Conservation (phyloP, 805 yeast species). For the Yamadazyma tumulicola region DNA sequence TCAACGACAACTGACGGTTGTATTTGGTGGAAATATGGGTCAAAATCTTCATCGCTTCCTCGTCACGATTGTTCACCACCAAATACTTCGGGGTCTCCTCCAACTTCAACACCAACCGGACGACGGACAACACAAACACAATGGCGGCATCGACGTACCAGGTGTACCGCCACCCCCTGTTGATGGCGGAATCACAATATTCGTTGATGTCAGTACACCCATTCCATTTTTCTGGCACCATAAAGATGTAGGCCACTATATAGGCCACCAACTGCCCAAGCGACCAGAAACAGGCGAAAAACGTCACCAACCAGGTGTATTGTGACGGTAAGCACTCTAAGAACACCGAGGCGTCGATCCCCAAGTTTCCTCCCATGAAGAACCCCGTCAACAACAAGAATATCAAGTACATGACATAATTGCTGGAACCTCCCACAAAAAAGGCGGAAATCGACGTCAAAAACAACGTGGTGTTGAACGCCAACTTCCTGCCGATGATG, state of each 20-base stretch:
- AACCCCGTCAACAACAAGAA: constrained; percentile 20
- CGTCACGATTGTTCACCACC: constrained; percentile 50
- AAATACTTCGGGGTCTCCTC: constrained; percentile 58
- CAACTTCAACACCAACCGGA: constrained; percentile 30
- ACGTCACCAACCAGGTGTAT: constrained; percentile 23
- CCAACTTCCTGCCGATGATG: constrained; percentile 50
- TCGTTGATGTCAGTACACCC: constrained; percentile 33
- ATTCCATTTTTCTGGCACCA: constrained; percentile 36
- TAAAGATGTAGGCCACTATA: constrained; percentile 51
- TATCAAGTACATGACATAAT: constrained; percentile 22
- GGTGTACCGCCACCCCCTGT: constrained; percentile 62
- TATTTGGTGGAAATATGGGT: constrained; percentile 44
- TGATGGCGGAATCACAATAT: constrained; percentile 42
- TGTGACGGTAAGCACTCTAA: constrained; percentile 25
- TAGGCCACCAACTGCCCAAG: constrained; percentile 54
- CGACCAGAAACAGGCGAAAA: constrained; percentile 56
- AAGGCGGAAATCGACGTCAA: constrained; percentile 21
- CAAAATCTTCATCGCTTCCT: constrained; percentile 42
- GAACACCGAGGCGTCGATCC: constrained; percentile 26
- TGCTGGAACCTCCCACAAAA: constrained; percentile 23
- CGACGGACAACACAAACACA: constrained; percentile 34
- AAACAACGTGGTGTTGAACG: constrained; percentile 37
- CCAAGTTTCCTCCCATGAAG: constrained; percentile 27
- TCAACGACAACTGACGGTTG: constrained; percentile 39
- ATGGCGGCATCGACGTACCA: constrained; percentile 47